phyloP scores from a whole-genome alignment of 1,139 yeast genomes.

The Sugiyamaella neomexicana region DNA sequence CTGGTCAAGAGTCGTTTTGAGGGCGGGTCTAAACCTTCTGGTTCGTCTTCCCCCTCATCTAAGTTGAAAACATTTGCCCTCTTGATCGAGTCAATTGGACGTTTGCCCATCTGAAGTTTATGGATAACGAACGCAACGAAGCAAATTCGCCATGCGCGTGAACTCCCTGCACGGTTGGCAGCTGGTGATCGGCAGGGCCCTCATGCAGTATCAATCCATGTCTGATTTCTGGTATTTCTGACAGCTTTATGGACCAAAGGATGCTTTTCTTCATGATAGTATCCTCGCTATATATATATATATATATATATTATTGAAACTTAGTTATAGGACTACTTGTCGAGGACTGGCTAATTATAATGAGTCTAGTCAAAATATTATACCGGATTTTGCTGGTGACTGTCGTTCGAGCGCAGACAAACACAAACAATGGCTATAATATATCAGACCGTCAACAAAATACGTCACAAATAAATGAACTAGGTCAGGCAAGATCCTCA shows the following conservation, averaged over 20 bases:
- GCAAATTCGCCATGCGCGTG: too few species aligned
- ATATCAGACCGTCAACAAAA: neutral
- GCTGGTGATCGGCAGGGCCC: neutral
- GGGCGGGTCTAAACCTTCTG: neutral
- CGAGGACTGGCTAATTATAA: neutral
- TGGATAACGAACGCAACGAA: neutral
- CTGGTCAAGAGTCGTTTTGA: neutral
- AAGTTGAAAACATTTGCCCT: constrained; percentile 5
- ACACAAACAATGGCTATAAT: neutral
- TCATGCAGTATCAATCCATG: neutral
- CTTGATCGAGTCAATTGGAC: neutral
- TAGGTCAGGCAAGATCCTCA: neutral
- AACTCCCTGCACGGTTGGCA: neutral
- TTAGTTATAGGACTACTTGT: too few species aligned
- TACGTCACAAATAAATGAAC: neutral
- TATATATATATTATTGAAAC: neutral
- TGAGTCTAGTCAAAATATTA: neutral
- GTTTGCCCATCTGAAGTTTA: constrained; percentile 3
- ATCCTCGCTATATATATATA: neutral
- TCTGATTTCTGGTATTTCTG: neutral
- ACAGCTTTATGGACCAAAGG: neutral
- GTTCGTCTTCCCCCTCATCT: neutral
- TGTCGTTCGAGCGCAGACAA: neutral
- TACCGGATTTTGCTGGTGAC: neutral
- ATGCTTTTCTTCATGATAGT: neutral